Evolutionary conservation across 257 asterid genomes (phyloP).

Genomic region (Lithospermum erythrorhizon): DNA sequence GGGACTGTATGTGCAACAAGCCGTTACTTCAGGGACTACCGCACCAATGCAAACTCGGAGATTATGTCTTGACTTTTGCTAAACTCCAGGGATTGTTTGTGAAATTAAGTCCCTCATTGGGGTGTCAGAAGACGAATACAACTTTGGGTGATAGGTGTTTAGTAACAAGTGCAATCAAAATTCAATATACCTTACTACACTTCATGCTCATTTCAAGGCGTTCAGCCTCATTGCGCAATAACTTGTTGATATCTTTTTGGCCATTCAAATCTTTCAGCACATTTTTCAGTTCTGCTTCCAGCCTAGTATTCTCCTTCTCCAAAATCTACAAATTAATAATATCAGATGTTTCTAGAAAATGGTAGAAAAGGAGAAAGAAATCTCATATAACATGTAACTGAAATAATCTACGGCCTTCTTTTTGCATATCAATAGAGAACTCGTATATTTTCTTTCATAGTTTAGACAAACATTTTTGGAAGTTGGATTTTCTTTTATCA

Average conservation of each 20-base stretch:
- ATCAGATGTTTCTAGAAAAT: neutral
- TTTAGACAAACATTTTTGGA: neutral
- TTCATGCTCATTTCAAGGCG: constrained; percentile 15
- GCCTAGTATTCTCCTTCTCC: constrained; percentile 19
- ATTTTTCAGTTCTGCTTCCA: constrained; percentile 17
- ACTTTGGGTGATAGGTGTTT: no score
- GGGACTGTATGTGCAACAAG: no score
- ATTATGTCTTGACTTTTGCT: no score
- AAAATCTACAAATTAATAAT: constrained; percentile 15
- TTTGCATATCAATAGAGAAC: neutral
- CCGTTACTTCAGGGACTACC: no score
- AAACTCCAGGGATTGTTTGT: no score
- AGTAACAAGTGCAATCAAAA: neutral
- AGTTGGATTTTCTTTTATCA: constrained; percentile 9
- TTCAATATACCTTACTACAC: constrained; percentile 15
- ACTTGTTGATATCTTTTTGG: constrained; percentile 14
- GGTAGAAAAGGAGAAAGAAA: neutral
- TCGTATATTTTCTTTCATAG: no score
- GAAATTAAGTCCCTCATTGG: no score
- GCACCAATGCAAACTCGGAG: no score
- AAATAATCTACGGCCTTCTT: neutral
- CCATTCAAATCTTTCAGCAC: constrained; percentile 12
- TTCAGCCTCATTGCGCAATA: constrained; percentile 17
- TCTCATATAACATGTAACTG: neutral
- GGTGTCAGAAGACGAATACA: no score